phyloP scores from a whole-genome alignment of 345 rosid species.

The Arabis hirsuta region DNA sequence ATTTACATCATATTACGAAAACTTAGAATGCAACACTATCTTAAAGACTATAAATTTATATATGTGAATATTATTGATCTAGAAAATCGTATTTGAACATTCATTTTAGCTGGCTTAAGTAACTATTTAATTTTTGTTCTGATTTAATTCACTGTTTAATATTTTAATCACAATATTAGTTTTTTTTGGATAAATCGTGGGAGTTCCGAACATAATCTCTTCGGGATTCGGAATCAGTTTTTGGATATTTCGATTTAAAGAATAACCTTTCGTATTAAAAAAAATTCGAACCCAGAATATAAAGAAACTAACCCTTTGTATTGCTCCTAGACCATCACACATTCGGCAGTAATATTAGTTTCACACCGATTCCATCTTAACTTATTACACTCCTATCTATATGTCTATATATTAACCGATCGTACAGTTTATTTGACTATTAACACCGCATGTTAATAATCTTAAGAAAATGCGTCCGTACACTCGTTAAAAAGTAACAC shows the following conservation, averaged over 20 bases:
- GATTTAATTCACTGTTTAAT: no score
- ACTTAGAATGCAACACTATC: no score
- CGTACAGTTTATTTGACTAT: constrained; percentile 26
- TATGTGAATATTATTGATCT: neutral
- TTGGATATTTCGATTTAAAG: no score
- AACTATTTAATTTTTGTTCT: neutral
- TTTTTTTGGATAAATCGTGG: no score
- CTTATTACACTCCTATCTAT: neutral
- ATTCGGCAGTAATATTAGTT: neutral
- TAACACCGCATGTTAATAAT: constrained; percentile 1
- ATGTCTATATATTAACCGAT: neutral
- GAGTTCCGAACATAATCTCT: no score
- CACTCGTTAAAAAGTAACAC: constrained; percentile 22
- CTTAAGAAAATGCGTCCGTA: constrained; percentile 31
- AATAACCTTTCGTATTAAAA: no score
- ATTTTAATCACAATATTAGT: neutral
- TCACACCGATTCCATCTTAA: neutral
- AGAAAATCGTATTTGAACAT: neutral
- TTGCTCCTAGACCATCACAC: no score
- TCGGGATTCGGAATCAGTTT: no score
- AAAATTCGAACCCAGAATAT: no score
- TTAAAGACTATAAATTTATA: neutral
- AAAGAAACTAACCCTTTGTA: no score
- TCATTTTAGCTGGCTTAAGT: neutral
- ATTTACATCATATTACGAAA: no score